Evolutionary conservation across 1,284 basidiomycete species (phyloP).

Genomic region (Ceraceosorus guamensis): DNA sequence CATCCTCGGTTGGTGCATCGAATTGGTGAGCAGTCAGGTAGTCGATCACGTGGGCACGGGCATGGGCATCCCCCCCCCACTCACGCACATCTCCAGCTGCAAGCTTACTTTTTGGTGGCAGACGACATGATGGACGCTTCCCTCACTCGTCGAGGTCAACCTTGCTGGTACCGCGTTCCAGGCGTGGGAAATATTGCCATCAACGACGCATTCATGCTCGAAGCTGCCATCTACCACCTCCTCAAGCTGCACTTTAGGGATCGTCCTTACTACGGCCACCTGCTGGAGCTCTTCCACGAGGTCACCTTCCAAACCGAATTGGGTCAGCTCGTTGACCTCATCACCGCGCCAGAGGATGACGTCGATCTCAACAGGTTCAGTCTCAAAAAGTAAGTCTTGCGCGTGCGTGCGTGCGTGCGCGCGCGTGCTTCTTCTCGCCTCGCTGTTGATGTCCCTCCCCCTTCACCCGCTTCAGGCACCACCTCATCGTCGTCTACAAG

Average conservation of each 20-base stretch:
- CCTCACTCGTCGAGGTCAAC: slow-evolving; percentile 92
- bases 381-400: slow-evolving; percentile 58
- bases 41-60: neutral
- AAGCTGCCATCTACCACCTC: slow-evolving; percentile 83
- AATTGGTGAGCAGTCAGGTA: slow-evolving; percentile 61
- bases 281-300: slow-evolving; percentile 86
- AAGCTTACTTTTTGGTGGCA: slow-evolving; percentile 95
- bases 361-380: slow-evolving; percentile 86
- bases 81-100: slow-evolving; percentile 58
- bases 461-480: slow-evolving; percentile 59
- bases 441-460: neutral
- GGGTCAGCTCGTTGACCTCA: slow-evolving; percentile 89
- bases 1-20: slow-evolving; percentile 90
- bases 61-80: neutral
- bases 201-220: slow-evolving; percentile 96
- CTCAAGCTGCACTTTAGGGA: slow-evolving; percentile 79
- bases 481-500: slow-evolving; percentile 92
- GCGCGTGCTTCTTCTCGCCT: neutral
- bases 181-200: slow-evolving; percentile 77
- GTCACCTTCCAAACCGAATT: slow-evolving; percentile 90
- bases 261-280: slow-evolving; percentile 75
- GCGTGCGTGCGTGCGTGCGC: neutral
- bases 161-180: slow-evolving; percentile 73
- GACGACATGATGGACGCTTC: slow-evolving; percentile 97
- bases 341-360: slow-evolving; percentile 83